Evolutionary conservation across 129 eudicot genomes (phyloP), one percentile per base, ranked within the genome.

Genomic region (Dittrichia graveolens): DNA sequence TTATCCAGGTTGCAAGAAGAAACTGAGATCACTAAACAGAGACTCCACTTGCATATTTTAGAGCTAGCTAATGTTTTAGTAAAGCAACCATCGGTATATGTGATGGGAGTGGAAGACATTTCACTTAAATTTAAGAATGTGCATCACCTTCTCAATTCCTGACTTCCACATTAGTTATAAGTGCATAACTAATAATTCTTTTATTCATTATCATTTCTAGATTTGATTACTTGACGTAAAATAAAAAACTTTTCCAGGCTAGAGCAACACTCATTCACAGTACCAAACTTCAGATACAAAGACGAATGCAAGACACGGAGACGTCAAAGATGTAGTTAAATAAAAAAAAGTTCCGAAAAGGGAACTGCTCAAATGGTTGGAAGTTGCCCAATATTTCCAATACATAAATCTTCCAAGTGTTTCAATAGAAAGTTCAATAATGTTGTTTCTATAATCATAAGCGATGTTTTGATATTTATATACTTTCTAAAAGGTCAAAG

Each of bases 81-180:
- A 47, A 94, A 86, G 72, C 78, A 95, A 9, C 98, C 98, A 53
- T 89, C 96, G 9, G 96, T 89, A 76, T 92, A 92, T 64, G 98
- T 95, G 40, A 81, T 96, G 83, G 81, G 96, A 81, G 96, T 92
- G 64, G 98, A 89, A 85, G 96, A 92, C 43, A 89, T 92, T n/a
- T 92, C 98, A 37, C 89, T 92, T 24, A 85, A 89, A 71, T 89
- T 89, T 57, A 92, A 92, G 85, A 92, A 92, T 76, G 62, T 92
- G 77, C 96, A 92, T 75, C 98, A 92, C 81, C 91, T 92, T 53
- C 91, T 92, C 66, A 92, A 92, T 80, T 86, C 95, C 6, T 63
- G 89, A 72, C 88, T 96, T 24, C 96, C 98, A 38, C 98, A 92
- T 75, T 96, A 92, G 90, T 95, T 89, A 13, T 18, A 14, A 18